Evolutionary conservation across 805 yeast genomes (phyloP), one percentile per base, ranked within the genome.

Genomic region (Zygotorulaspora sp.): DNA sequence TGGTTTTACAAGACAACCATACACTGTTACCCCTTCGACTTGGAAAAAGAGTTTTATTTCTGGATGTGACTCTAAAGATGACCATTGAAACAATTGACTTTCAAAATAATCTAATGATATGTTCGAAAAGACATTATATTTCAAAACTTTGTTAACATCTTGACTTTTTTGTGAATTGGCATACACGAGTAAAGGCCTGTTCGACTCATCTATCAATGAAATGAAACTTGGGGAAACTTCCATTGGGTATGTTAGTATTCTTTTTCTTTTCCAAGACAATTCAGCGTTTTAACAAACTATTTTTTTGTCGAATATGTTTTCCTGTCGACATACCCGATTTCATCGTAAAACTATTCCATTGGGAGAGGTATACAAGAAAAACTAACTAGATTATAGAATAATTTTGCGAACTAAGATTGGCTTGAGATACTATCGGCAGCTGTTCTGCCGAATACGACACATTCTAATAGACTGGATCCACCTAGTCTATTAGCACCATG

Each of bases 401-500:
- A n/a, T n/a, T n/a, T n/a, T n/a, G 10, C 7, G 23, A 7, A 26
- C 30, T 26, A 26, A 14, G 4, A 6, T 26, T 26, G 14, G 14
- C 16, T 30, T 13, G 58, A 60, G 32, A 62, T 57, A 10, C 53
- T 45, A 19, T 58, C 42, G 2, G 77, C 79, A 13, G 75, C 78
- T 10, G 71, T 65, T 42, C 67, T 66, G 3, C 82, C 82, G 55
- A 72, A 78, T 0, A 77, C 82, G 6, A 75, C 81, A 63, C 82
- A 76, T 47, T 74, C 78, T 21, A 77, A 58, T 27, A 78, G 60
- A 30, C 77, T 69, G 9, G 78, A 70, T 1, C 83, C 83, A 20
- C 77, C 78, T 18, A 80, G 57, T 56, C 84, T 68, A 49, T 77
- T 76, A 11, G 65, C 70, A 8, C 86, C 86, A 52, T 79, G 85